Base-by-base conservation (phyloP, 2,329 filamentous ascomycete genomes). In the Venturiaceae sp. region DNA sequence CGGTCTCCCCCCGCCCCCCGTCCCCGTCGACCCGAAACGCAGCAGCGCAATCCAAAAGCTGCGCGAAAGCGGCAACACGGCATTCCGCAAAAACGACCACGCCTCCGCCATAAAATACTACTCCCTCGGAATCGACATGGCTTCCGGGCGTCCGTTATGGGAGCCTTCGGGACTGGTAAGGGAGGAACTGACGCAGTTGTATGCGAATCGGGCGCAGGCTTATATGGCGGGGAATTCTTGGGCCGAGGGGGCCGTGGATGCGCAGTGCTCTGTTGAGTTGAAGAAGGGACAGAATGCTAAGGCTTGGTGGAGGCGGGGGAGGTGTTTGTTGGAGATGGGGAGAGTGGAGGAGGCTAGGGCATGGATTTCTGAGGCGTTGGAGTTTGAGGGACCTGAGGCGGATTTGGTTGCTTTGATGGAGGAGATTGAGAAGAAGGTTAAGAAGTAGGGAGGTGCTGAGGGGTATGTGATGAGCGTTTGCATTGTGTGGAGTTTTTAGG, bases 21-120 rank as follows among this genome's bases (percentile, higher is more conserved):
- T 95, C 44, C 92, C 92, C 60, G 86, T 96, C 62, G 95, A 96
- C 78, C 92, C 90, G 55, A 96, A 96, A 77, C 90, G 92, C 68
- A 86, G 83, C 64, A 90, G 89, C 36, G 85, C 92, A 69, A 88
- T 99, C 73, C 83, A 80, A 74, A 97, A 97, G 76, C 85, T 97
- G 64, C 89, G 91, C 70, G 94, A 97, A 71, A 82, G 82, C 59
- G 92, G 90, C 67, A 96, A 96, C 77, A 77, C 77, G 60, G 84
- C 88, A 65, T 92, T 89, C 79, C 87, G 90, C 73, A 92, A 92
- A 74, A 81, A 81, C 66, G 81, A 84, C 64, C 84, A 87, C 75
- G 74, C 73, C 58, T 90, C 95, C 58, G 92, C 92, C 3, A 79
- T 90, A 64, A 85, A 85, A 65, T 81, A 92, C 65, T 96, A 97